A percentile compares a stretch with the other conserved stretches of the same genome.
Evolutionary conservation across 2,329 filamentous ascomycete species (phyloP).

Genomic region (Sclerotinia glacialis): DNA sequence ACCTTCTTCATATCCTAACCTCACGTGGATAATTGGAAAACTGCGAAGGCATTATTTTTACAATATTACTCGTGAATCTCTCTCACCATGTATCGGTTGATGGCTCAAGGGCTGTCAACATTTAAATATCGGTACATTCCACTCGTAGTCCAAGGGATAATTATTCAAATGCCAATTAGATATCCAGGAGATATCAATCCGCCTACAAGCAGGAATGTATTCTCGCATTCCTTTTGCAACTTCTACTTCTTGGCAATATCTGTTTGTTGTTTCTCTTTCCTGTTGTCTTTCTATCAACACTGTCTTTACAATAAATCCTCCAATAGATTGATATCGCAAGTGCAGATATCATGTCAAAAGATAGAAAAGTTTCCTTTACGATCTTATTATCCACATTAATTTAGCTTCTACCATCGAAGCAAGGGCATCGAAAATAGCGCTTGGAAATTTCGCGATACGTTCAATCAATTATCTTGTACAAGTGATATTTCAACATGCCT

Average conservation of each 20-base stretch:
- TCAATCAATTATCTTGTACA: not conserved
- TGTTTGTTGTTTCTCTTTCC: constrained; percentile 7
- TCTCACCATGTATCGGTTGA: not conserved
- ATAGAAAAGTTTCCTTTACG: not conserved
- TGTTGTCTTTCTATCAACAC: not conserved
- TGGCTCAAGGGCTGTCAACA: not conserved
- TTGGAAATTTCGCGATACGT: not conserved
- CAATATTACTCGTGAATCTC: not conserved
- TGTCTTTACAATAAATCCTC: not conserved
- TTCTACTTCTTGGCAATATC: not conserved
- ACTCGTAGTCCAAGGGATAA: not conserved
- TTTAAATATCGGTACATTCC: not conserved
- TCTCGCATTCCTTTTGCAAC: not conserved
- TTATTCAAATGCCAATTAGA: constrained; percentile 5
- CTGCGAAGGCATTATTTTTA: not conserved
- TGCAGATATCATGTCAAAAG: constrained; percentile 5
- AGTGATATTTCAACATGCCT: constrained; percentile 7
- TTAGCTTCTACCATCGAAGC: not conserved
- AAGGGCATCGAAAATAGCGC: not conserved
- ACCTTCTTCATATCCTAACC: not conserved
- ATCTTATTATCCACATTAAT: not conserved
- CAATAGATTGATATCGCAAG: not conserved
- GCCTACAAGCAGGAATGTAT: constrained; percentile 1
- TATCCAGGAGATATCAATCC: not conserved
- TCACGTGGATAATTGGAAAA: not conserved